Conservation (phyloP, 192 early-diverging fungal genomes). For the Coemansia sp. region DNA sequence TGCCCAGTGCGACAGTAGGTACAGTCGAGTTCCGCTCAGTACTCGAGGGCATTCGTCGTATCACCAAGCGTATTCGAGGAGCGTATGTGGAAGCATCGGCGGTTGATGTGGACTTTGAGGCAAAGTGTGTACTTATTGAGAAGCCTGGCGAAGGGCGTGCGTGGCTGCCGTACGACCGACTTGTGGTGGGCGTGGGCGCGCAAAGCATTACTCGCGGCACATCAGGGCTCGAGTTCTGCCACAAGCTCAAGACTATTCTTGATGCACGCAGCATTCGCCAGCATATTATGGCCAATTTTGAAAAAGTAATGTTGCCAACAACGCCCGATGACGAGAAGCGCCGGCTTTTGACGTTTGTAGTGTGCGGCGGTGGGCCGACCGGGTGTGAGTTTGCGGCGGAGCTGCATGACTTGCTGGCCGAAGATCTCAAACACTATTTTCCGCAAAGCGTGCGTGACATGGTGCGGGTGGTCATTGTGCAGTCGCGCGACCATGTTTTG, state of each 20-base stretch:
- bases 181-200: conserved; percentile 81
- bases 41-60: conserved; percentile 83
- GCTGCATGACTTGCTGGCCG: conserved; percentile 78
- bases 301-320: conserved; percentile 70
- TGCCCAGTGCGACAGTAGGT: conserved; percentile 79
- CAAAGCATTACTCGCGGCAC: conserved; percentile 80
- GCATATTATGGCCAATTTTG: conserved; percentile 80
- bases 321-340: conserved; percentile 61
- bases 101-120: conserved; percentile 79
- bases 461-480: conserved; percentile 74
- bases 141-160: conserved; percentile 61
- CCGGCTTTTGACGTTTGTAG: conserved; percentile 74
- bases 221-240: conserved; percentile 78
- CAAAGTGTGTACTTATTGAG: conserved; percentile 73
- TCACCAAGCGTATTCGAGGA: conserved; percentile 79
- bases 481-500: conserved; percentile 78
- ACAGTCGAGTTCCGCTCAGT: conserved; percentile 86
- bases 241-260: conserved; percentile 77
- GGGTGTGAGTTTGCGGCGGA: conserved; percentile 75
- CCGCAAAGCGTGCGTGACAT: conserved; percentile 67
- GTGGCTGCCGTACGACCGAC: conserved; percentile 70
- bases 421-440: conserved; percentile 75
- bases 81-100: conserved; percentile 83
- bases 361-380: conserved; percentile 88
- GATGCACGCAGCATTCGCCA: conserved; percentile 80